Conservation (phyloP, 345 rosid species). For the Murraya paniculata region DNA sequence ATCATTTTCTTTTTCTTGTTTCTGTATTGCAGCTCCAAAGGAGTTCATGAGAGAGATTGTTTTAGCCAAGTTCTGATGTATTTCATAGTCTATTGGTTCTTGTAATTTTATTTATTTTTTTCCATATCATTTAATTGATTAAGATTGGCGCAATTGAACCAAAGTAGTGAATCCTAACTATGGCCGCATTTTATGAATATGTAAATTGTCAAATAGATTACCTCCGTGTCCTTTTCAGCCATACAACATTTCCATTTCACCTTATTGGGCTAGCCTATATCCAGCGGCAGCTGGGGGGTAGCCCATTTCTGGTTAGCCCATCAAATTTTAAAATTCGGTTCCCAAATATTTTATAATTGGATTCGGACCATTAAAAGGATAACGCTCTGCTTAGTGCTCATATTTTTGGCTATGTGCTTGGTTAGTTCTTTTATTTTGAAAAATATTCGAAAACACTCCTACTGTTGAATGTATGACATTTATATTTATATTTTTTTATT, state of each 20-base stretch:
- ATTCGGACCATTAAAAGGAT: no score
- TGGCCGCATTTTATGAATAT: not conserved
- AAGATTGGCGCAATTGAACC: not conserved
- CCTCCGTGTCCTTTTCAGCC: not conserved
- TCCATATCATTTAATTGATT: not conserved
- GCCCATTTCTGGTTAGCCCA: not conserved
- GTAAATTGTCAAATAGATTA: not conserved
- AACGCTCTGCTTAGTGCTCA: no score
- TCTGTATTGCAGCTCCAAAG: slow-evolving; percentile 41
- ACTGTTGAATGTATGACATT: no score
- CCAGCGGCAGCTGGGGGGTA: not conserved
- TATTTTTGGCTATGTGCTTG: no score
- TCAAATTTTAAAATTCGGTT: no score
- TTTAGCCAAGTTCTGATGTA: slow-evolving; percentile 39
- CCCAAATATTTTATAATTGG: no score
- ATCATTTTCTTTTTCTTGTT: not conserved
- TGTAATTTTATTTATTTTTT: not conserved
- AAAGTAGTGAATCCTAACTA: not conserved
- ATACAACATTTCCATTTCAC: not conserved
- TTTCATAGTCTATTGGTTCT: not conserved
- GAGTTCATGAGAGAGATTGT: slow-evolving; percentile 49
- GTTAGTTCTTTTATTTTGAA: no score
- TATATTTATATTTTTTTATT: no score
- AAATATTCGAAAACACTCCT: rapidly evolving
- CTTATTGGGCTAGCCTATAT: not conserved